Evolutionary conservation across 2,329 filamentous ascomycete species (phyloP), one percentile per base, ranked within the genome.

Genomic region (Ophiostoma ips): DNA sequence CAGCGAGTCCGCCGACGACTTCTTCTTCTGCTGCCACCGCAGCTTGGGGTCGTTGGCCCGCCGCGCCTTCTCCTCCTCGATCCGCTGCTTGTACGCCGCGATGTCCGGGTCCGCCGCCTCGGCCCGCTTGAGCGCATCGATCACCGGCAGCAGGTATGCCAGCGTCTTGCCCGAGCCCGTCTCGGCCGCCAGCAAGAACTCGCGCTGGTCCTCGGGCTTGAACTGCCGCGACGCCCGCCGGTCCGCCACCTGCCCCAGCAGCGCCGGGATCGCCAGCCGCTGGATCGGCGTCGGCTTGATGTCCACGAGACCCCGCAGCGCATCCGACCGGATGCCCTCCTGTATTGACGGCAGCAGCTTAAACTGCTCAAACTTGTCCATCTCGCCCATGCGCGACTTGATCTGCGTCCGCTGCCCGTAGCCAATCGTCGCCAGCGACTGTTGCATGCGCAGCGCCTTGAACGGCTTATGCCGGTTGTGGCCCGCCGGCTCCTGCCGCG

Each of bases 151-250:
- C 5, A 96, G 70, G 62, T 98, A 98, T 9, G 92, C 87, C 54
- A 98, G 71, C 1, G 92, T 98, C 71, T 98, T 98, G 53, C 92
- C 92, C 0, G 92, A 96, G 12, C 92, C 92, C 0, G 92, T 98
- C 70, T 98, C 92, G 11, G 92, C 92, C 4, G 92, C 92, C 46
- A 98, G 72, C 12, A 98, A 73, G 61, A 87, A 95, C 67, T 70
- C 75, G 53, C 67, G 66, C 15, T 46, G 46, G 34, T 41, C 36
- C 19, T 37, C 46, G 6, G 49, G 31, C 4, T 30, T 12, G 4
- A 7, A 6, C 40, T 50, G 51, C n/a, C 47, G 48, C 24, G 46
- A 41, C 35, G 8, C 21, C 4, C 53, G 43, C 10, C 41, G 33
- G 45, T 53, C 66, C 18, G 65, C 61, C 19, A 71, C 62, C 59